Base-by-base conservation (phyloP, 1,284 basidiomycete species). In the Spongiforma sp. region DNA sequence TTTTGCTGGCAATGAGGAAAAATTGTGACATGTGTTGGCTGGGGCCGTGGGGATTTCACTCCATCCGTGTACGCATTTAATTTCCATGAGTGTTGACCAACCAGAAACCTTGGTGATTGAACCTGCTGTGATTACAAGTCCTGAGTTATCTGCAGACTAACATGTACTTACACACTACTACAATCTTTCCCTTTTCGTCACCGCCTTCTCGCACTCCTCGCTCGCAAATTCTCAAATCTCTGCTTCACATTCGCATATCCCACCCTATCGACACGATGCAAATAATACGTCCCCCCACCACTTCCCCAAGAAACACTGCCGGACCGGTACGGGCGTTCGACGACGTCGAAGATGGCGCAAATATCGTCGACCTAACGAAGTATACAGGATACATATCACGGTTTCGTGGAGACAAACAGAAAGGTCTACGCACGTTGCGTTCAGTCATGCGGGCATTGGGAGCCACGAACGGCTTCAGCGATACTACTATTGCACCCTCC, bases 401-500 rank as follows among this genome's bases (percentile, higher is more conserved):
- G n/a, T 66, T 53, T 58, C 39, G 55, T 34, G 39, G 26, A 48
- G 28, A 28, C 24, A n/a, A 10, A 19, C 32, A 24, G 17, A 60
- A 41, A 37, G n/a, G 58, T 17, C 12, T 19, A 81, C 88, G 53
- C 68, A 90, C 89, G 66, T 92, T 93, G 34, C 90, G 87, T 69
- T 91, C 88, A 0, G 89, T 90, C 34, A 93, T 79, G n/a, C 89
- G 84, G 32, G 85, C 84, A 67, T 89, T 86, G 2, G 84, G 83
- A 17, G 85, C 82, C 41, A 89, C 89, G 68, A 93, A 93, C 2
- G 89, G 89, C 61, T 85, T 83, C 19, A 93, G 77, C 11, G 91
- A 93, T n/a, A 93, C 83, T 24, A 93, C 89, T 55, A 89, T 85
- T 2, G 91, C 91, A 36, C 91, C 91, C 68, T 93, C 91, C 71